A percentile compares a stretch with the other conserved stretches of the same genome.
Evolutionary conservation across 257 asterid genomes (phyloP).

Genomic region (Salvia splendens): DNA sequence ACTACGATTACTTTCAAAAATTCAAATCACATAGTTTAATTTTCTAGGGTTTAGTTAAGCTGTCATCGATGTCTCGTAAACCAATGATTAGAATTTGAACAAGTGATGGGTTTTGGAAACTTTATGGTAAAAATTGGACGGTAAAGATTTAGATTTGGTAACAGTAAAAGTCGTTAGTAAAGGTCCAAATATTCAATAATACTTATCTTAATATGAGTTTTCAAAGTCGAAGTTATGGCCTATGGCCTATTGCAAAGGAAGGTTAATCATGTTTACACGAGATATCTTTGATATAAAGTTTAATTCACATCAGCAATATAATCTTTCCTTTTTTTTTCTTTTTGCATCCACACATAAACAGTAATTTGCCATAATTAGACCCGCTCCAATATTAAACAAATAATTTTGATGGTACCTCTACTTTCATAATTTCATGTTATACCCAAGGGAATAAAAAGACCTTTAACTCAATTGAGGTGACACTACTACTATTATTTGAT

Average conservation of each 20-base stretch:
- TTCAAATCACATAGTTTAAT: background rate
- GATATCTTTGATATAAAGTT: conserved; percentile 13
- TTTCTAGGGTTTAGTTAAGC: conserved; percentile 5
- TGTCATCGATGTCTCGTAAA: background rate
- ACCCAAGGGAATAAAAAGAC: background rate
- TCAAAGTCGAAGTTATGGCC: background rate
- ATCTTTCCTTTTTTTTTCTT: background rate
- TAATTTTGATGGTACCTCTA: background rate
- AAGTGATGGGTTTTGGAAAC: background rate
- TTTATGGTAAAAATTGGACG: background rate
- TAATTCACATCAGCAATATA: conserved; percentile 14
- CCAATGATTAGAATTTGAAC: background rate
- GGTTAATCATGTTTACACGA: conserved; percentile 24
- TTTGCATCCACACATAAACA: background rate
- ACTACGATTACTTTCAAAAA: background rate
- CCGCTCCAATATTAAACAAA: background rate
- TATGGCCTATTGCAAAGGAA: conserved; percentile 1
- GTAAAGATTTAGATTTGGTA: background rate
- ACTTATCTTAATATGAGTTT: background rate
- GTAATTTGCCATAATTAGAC: background rate
- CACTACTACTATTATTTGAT: too few relatives aligned
- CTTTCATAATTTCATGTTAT: background rate
- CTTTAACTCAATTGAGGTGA: background rate
- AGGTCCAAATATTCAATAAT: background rate
- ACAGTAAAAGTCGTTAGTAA: conserved; percentile 17